phyloP scores from a whole-genome alignment of 2,329 filamentous ascomycete species.

The Verticillium isaacii region DNA sequence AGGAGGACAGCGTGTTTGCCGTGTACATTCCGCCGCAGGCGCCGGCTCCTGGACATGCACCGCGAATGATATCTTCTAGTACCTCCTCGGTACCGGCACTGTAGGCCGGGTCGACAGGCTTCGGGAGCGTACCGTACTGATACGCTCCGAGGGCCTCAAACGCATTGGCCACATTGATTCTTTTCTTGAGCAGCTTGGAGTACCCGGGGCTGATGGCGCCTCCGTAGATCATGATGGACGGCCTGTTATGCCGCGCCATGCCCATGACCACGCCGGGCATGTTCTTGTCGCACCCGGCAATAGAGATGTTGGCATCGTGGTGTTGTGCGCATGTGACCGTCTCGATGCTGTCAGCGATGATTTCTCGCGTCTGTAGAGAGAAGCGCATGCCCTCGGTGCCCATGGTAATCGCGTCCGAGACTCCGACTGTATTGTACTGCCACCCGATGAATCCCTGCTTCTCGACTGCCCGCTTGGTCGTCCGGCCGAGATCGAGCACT shows the following conservation, averaged over 20 bases:
- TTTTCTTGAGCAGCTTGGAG: conserved; percentile 67
- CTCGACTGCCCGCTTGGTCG: conserved; percentile 75
- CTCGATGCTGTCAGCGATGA: conserved; percentile 93
- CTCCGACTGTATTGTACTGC: conserved; percentile 88
- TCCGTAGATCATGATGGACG: conserved; percentile 93
- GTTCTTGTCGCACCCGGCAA: conserved; percentile 95
- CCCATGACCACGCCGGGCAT: conserved; percentile 94
- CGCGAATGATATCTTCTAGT: conserved; percentile 73
- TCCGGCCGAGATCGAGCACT: conserved; percentile 82
- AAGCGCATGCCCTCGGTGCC: conserved; percentile 93
- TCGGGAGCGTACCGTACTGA: conserved; percentile 70
- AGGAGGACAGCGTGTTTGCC: conserved; percentile 88
- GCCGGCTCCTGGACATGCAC: conserved; percentile 63
- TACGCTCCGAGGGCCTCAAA: conserved; percentile 85
- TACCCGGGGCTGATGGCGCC: conserved; percentile 85
- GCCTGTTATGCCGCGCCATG: conserved; percentile 84
- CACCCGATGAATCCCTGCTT: conserved; percentile 85
- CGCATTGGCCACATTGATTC: conserved; percentile 83
- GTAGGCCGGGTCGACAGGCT: conserved; percentile 43
- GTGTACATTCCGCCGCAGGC: conserved; percentile 89
- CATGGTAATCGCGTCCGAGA: conserved; percentile 93
- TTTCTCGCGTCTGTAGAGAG: conserved; percentile 82
- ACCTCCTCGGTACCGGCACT: conserved; percentile 67
- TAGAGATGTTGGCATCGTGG: conserved; percentile 89
- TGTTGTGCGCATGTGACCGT: conserved; percentile 87